Conservation (phyloP, 768 basidiomycete genomes). For the Hydnomerulius pinastri region DNA sequence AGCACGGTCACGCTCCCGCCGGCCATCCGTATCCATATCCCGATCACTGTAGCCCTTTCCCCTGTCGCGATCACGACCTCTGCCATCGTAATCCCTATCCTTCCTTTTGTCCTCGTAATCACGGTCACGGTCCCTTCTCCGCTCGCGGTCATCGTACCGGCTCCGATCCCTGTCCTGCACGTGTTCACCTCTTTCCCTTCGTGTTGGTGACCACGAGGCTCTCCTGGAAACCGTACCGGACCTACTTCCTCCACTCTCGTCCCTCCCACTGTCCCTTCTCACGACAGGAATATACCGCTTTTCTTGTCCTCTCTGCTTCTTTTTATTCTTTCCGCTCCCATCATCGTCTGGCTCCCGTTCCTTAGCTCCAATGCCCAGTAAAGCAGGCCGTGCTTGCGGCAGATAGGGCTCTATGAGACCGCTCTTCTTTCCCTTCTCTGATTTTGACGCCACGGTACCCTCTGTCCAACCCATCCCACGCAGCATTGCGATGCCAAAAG, state of each 20-base stretch:
- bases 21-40: slow-evolving; percentile 28
- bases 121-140: slow-evolving; percentile 12
- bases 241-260: slow-evolving; percentile 32
- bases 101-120: slow-evolving; percentile 12
- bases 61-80: slow-evolving; percentile 23
- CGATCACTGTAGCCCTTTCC: slow-evolving; percentile 27
- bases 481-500: slow-evolving; percentile 90
- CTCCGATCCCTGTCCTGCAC: slow-evolving; percentile 9
- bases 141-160: slow-evolving; percentile 16
- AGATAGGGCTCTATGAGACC: slow-evolving; percentile 78
- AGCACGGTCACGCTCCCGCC: slow-evolving; percentile 29
- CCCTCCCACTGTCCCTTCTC: slow-evolving; percentile 57
- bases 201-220: slow-evolving; percentile 50
- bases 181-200: slow-evolving; percentile 15
- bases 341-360: slow-evolving; percentile 75
- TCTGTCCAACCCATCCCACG: slow-evolving; percentile 98
- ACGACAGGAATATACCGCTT: slow-evolving; percentile 84
- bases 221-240: slow-evolving; percentile 47
- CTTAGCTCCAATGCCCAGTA: slow-evolving; percentile 94
- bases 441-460: slow-evolving; percentile 65
- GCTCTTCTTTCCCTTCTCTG: slow-evolving; percentile 50
- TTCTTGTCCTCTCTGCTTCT: slow-evolving; percentile 51
- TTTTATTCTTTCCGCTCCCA: slow-evolving; percentile 59
- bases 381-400: slow-evolving; percentile 78
- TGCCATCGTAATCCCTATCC: slow-evolving; percentile 13